Evolutionary conservation across 2,329 filamentous ascomycete genomes (phyloP).

Genomic region (Graphiopsis chlorocephala): DNA sequence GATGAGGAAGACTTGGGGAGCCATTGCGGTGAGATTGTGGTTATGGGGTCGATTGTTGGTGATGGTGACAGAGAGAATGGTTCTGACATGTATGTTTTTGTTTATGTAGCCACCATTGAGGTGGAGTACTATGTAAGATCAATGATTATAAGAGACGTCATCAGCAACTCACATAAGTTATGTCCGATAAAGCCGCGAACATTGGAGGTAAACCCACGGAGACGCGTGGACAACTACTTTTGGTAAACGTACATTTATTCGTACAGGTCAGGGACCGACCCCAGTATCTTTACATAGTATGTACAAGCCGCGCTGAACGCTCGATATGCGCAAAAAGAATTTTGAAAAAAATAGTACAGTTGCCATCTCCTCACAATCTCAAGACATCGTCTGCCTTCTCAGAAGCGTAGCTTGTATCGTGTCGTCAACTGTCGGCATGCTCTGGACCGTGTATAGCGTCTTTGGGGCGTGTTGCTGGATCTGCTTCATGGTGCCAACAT

Average conservation of each 20-base stretch:
- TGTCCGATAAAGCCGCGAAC: background rate
- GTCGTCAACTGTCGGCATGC: conserved; percentile 40
- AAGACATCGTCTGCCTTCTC: conserved; percentile 2
- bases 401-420: conserved; percentile 24
- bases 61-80: background rate
- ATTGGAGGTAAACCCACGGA: background rate
- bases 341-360: background rate
- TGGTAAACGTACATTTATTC: background rate
- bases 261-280: background rate
- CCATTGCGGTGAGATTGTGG: conserved; percentile 28
- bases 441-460: conserved; percentile 43
- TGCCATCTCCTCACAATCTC: background rate
- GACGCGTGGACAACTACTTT: background rate
- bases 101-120: background rate
- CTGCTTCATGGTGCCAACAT: conserved; percentile 29
- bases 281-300: background rate
- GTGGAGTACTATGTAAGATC: background rate
- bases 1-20: conserved; percentile 47
- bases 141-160: background rate
- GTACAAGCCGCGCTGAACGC: background rate
- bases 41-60: background rate
- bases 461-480: conserved; percentile 38
- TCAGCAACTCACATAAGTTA: background rate
- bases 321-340: background rate
- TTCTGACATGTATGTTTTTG: background rate